A percentile compares a stretch with the other conserved stretches of the same genome.
Conservation (phyloP, 2,329 filamentous ascomycete genomes). For the Colletotrichum kahawae region DNA sequence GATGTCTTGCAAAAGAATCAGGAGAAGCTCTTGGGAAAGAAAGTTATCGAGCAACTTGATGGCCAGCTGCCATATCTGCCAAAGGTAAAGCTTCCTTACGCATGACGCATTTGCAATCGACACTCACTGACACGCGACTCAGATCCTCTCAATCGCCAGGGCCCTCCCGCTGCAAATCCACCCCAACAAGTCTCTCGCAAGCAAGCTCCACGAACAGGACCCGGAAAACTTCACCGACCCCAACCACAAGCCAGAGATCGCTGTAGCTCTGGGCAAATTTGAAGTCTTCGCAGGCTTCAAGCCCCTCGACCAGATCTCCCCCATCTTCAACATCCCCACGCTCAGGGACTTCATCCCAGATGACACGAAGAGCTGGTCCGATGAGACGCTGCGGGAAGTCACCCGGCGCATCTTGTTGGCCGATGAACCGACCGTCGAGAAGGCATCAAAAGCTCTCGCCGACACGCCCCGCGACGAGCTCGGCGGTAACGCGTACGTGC, state of each 20-base stretch:
- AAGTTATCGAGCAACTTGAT: slow-evolving; percentile 64
- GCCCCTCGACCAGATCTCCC: slow-evolving; percentile 62
- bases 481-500: slow-evolving; percentile 60
- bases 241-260: slow-evolving; percentile 84
- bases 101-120: too few species aligned
- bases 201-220: slow-evolving; percentile 66
- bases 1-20: slow-evolving; percentile 67
- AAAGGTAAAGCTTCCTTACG: slow-evolving; percentile 51
- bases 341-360: slow-evolving; percentile 58
- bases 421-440: slow-evolving; percentile 54
- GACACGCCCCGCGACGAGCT: slow-evolving; percentile 53
- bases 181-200: slow-evolving; percentile 71
- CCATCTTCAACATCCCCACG: slow-evolving; percentile 61
- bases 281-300: slow-evolving; percentile 81
- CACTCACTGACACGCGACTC: neutral
- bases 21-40: slow-evolving; percentile 66
- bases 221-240: slow-evolving; percentile 71
- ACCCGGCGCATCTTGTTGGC: slow-evolving; percentile 60
- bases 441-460: slow-evolving; percentile 57
- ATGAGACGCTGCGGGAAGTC: slow-evolving; percentile 62
- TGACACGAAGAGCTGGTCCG: slow-evolving; percentile 51
- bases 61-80: slow-evolving; percentile 73
- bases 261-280: slow-evolving; percentile 72
- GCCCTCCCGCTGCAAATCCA: slow-evolving; percentile 78
- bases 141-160: slow-evolving; percentile 76